Percentiles rank a stretch among this genome's conserved stretches.
These are phyloP conservation scores for Zelonia costaricensis DNA, from an alignment of 208 protist genomes.

Conservation along the genomic window DNA sequence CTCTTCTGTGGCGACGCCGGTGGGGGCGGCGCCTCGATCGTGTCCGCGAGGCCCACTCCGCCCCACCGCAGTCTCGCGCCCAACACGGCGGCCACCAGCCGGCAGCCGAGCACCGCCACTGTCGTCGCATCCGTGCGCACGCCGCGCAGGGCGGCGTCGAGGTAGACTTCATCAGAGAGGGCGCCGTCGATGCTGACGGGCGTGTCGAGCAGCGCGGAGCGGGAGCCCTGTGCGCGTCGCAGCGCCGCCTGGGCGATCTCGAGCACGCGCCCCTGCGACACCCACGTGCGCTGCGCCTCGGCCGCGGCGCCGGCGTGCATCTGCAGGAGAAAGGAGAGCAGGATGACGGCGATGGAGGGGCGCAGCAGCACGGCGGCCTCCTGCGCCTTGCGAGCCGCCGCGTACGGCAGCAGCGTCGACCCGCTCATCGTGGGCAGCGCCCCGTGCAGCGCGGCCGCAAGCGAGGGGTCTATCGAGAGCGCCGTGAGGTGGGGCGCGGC, in stretches of 20 bases:
- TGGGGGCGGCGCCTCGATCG: not conserved
- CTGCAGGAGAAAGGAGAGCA: conserved; percentile 57
- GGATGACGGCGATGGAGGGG: conserved; percentile 51
- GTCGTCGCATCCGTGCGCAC: conserved; percentile 53
- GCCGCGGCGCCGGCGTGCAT: conserved; percentile 27
- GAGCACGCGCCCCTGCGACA: conserved; percentile 23
- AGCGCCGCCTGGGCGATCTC: conserved; percentile 32
- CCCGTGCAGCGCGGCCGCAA: not conserved
- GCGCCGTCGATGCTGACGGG: conserved; percentile 57
- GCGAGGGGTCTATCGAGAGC: not conserved
- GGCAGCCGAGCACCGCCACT: conserved; percentile 60
- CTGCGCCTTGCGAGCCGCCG: conserved; percentile 24
- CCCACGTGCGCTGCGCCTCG: conserved; percentile 35
- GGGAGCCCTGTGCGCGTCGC: conserved; percentile 32
- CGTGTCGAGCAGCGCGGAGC: conserved; percentile 60
- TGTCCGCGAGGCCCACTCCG: not conserved
- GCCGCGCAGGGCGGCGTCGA: conserved; percentile 48
- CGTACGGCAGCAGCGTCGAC: conserved; percentile 32
- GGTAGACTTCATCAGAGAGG: conserved; percentile 83
- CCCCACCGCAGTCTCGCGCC: conserved; percentile 36
- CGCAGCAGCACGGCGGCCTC: conserved; percentile 43
- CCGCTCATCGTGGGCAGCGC: not conserved
- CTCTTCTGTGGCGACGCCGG: not conserved
- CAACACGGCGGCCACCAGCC: conserved; percentile 60
- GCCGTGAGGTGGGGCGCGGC: not conserved